A percentile compares a stretch with the other conserved stretches of the same genome.
Evolutionary conservation across 768 basidiomycete genomes (phyloP).

Genomic region (Termitomyces sp.): DNA sequence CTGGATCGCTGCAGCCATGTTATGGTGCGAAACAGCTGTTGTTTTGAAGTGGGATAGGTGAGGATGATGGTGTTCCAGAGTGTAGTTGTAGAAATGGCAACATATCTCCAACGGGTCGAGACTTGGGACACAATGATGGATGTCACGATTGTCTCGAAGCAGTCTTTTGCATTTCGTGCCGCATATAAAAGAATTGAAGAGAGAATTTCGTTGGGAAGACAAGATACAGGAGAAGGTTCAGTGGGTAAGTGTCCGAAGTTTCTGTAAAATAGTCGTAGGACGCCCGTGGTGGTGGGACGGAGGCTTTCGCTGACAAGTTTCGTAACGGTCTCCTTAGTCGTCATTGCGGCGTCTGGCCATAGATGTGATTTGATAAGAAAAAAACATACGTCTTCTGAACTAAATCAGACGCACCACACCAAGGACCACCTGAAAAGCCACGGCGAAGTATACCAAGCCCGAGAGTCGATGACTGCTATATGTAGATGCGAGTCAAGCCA

Average conservation of each 20-base stretch:
- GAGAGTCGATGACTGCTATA: neutral
- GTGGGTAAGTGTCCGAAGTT: slow-evolving; percentile 4
- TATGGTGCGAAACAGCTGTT: slow-evolving; percentile 29
- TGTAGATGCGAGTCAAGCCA: neutral
- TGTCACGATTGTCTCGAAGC: slow-evolving; percentile 18
- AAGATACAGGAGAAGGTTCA: slow-evolving; percentile 10
- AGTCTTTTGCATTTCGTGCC: slow-evolving; percentile 20
- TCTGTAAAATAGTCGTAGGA: slow-evolving; percentile 13
- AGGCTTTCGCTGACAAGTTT: slow-evolving; percentile 11
- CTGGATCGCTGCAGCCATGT: slow-evolving; percentile 41
- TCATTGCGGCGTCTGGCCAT: neutral
- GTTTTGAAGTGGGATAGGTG: slow-evolving; percentile 33
- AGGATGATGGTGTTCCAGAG: slow-evolving; percentile 51
- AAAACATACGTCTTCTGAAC: neutral
- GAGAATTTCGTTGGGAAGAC: slow-evolving; percentile 30
- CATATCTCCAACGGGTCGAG: slow-evolving; percentile 43
- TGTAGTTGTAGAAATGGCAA: slow-evolving; percentile 35
- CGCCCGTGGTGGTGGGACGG: slow-evolving; percentile 10
- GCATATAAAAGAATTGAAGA: slow-evolving; percentile 28
- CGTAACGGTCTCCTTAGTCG: slow-evolving; percentile 5
- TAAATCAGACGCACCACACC: neutral
- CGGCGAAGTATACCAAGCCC: neutral
- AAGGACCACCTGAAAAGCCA: neutral
- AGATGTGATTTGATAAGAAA: neutral
- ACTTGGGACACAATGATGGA: slow-evolving; percentile 39